Conservation (phyloP, 1,139 yeast species). For the Sugiyamaella sp. region DNA sequence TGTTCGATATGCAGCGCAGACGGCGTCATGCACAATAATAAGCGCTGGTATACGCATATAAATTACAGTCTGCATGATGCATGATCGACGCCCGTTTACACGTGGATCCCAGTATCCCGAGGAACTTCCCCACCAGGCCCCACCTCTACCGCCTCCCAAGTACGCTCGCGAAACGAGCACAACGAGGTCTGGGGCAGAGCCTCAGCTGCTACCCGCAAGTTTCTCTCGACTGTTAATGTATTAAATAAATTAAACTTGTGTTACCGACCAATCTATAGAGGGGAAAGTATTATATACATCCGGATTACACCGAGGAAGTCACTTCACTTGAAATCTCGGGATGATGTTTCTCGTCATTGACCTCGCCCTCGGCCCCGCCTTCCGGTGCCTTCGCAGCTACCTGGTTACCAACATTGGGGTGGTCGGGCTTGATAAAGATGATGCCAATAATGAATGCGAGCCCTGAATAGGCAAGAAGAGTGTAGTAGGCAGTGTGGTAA, state of each 20-base stretch:
- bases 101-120: no score
- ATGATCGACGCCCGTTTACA: background rate
- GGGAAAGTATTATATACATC: background rate
- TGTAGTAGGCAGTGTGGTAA: constrained; percentile 25
- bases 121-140: no score
- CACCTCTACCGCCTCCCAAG: no score
- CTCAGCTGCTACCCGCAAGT: background rate
- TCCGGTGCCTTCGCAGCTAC: background rate
- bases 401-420: background rate
- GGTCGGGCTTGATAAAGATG: constrained; percentile 22
- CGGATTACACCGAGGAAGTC: background rate
- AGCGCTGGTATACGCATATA: no score
- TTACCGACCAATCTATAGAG: background rate
- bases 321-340: background rate
- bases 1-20: no score
- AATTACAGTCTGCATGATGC: background rate
- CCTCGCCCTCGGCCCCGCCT: background rate
- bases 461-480: constrained; percentile 27
- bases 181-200: background rate
- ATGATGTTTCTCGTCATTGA: background rate
- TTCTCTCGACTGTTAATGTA: no score
- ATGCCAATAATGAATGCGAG: constrained; percentile 22
- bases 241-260: background rate
- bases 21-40: no score
- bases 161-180: background rate